phyloP scores from a whole-genome alignment of 768 basidiomycete species.

The Mycena polygramma region DNA sequence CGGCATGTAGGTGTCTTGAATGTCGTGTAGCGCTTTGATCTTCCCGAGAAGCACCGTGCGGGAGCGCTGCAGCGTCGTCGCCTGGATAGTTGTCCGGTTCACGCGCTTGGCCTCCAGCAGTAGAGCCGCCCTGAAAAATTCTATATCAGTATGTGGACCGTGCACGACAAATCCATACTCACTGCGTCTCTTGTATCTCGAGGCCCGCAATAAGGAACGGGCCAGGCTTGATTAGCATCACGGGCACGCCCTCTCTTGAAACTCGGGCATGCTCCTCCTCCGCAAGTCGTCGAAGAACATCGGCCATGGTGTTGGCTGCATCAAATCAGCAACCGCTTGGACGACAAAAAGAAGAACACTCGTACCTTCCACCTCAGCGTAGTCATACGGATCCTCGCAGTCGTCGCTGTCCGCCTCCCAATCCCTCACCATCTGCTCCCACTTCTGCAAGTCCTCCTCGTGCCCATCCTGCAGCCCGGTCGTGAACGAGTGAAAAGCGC shows the following conservation, averaged over 20 bases:
- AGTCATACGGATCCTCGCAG: conserved; percentile 32
- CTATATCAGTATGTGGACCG: not conserved
- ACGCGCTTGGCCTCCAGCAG: not conserved
- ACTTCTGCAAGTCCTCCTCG: conserved; percentile 23
- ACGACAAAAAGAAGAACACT: not conserved
- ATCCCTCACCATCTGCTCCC: conserved; percentile 27
- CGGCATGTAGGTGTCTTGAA: conserved; percentile 11
- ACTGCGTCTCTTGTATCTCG: conserved; percentile 26
- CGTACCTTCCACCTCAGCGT: conserved; percentile 31
- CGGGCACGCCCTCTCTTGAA: not conserved
- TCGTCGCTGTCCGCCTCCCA: conserved; percentile 31
- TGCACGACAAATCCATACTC: not conserved
- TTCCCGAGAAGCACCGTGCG: not conserved
- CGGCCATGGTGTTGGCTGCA: conserved; percentile 20
- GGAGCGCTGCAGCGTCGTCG: no score
- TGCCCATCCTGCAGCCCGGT: conserved; percentile 26
- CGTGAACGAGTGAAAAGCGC: conserved; percentile 29
- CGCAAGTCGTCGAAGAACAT: conserved; percentile 24
- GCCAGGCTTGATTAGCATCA: conserved; percentile 2
- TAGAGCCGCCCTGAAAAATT: not conserved
- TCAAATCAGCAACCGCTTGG: not conserved
- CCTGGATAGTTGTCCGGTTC: conserved; percentile 1
- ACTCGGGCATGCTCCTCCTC: conserved; percentile 33
- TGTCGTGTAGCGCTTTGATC: not conserved
- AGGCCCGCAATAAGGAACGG: conserved; percentile 29